Evolutionary conservation across 148 eudicot genomes (phyloP).

Genomic region (Heliosperma pusillum): DNA sequence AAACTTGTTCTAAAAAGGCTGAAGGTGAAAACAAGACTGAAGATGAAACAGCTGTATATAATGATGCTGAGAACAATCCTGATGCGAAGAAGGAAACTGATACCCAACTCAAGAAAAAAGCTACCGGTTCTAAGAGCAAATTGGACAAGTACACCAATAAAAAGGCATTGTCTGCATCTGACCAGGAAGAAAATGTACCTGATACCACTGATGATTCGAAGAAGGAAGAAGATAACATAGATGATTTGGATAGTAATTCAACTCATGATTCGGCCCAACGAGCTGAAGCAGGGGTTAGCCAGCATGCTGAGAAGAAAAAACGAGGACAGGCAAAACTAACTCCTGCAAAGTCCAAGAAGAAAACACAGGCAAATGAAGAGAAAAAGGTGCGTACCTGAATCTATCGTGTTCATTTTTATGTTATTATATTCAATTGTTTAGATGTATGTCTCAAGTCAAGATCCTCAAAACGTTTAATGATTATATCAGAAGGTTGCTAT

Average conservation of each 20-base stretch:
- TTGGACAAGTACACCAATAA: conserved; percentile 24
- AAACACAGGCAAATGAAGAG: conserved; percentile 36
- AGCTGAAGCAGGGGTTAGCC: conserved; percentile 29
- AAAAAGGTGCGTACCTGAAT: conserved; percentile 37
- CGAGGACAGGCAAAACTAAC: conserved; percentile 32
- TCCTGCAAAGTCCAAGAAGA: conserved; percentile 32
- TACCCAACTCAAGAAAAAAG: conserved; percentile 35
- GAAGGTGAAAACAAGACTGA: conserved; percentile 38
- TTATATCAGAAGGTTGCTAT: conserved; percentile 45
- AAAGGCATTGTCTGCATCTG: no score
- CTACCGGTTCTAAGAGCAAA: conserved; percentile 31
- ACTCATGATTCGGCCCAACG: conserved; percentile 33
- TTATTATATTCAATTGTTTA: neutral
- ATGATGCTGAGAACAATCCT: conserved; percentile 29
- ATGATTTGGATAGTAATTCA: conserved; percentile 39
- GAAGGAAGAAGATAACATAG: conserved; percentile 35
- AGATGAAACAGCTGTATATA: conserved; percentile 29
- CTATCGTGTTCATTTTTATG: neutral
- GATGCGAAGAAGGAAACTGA: conserved; percentile 31
- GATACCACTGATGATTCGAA: conserved; percentile 28
- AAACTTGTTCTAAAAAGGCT: conserved; percentile 30
- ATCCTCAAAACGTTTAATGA: conserved; percentile 7
- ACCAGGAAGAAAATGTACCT: conserved; percentile 31
- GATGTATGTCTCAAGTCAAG: no score
- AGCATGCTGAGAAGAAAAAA: conserved; percentile 33